Evolutionary conservation across 139 green algal genomes (phyloP).

Genomic region (Raphidocelis subcapitata): DNA sequence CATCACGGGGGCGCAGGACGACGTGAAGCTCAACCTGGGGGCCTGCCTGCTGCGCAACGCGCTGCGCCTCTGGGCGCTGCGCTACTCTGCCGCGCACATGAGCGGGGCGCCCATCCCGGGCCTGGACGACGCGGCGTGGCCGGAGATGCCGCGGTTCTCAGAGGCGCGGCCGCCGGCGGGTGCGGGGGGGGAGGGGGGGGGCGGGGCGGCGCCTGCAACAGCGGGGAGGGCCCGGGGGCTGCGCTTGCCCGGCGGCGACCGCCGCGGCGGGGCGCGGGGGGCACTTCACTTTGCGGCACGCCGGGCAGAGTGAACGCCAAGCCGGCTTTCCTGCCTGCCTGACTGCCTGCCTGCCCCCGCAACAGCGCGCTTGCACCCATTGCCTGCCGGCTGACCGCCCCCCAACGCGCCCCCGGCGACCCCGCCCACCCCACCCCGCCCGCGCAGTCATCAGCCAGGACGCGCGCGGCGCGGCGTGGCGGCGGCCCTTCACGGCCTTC

Average conservation of each 20-base stretch:
- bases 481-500: constrained; percentile 27
- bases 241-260: too few relatives aligned
- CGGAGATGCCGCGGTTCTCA: constrained; percentile 13
- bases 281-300: too few relatives aligned
- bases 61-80: constrained; percentile 17
- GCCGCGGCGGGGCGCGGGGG: too few relatives aligned
- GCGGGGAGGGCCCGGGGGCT: too few relatives aligned
- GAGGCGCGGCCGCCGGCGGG: constrained; percentile 7
- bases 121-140: constrained; percentile 2
- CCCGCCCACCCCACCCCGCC: not conserved
- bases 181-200: not conserved
- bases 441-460: constrained; percentile 32
- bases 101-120: constrained; percentile 12
- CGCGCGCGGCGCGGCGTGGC: constrained; percentile 32
- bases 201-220: too few relatives aligned
- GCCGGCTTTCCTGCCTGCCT: too few relatives aligned
- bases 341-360: too few relatives aligned
- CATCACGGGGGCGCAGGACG: constrained; percentile 21
- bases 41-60: constrained; percentile 35
- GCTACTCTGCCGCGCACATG: constrained; percentile 8
- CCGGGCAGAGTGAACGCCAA: too few relatives aligned
- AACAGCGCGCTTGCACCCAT: too few relatives aligned
- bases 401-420: too few relatives aligned
- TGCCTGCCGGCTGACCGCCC: too few relatives aligned
- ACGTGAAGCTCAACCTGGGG: constrained; percentile 65